Base-by-base conservation (phyloP, 2,329 filamentous ascomycete genomes). In the Colletotrichum gigasporum region DNA sequence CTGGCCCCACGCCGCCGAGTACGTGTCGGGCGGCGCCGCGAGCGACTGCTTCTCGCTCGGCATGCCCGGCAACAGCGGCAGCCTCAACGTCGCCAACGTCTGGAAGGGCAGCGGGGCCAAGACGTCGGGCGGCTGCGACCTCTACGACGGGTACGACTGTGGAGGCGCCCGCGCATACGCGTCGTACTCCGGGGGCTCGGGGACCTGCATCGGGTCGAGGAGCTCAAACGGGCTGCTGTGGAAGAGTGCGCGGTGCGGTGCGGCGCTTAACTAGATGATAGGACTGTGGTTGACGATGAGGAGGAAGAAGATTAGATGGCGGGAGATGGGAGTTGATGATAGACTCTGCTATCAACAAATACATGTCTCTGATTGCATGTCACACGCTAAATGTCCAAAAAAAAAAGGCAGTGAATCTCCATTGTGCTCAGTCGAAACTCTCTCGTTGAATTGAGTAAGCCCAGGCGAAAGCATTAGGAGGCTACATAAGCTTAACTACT, bases 141-240 rank as follows among this genome's bases (percentile, higher is more conserved):
- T 60, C 5, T 60, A 60, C 22, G 47, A 60, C 16, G 56, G 56
- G 2, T 60, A 45, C 28, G 37, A 60, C 22, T 60, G 56, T 9
- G 48, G 48, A 2, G 56, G 56, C 5, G 30, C 26, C 20, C 11
- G 8, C 9, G 28, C 16, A 7, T 7, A 7, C 4, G 28, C 30
- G 8, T 12, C 12, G 4, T 60, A 35, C 16, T 11, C 11, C 7
- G 24, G 22, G 5, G 48, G 56, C 6, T 24, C 47, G 5, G 56
- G 56, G 9, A 26, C 2, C n/a, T 45, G 56, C 10, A n/a, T 54
- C 16, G 28, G 26, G n/a, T 34, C 47, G 2, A 60, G 56, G 22
- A 60, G 56, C 39, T n/a, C 39, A 5, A 42, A 34, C n/a, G 47
- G 37, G 3, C 22, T 28, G 37, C 7, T 60, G 20, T 60, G 56